phyloP scores from a whole-genome alignment of 2,329 filamentous ascomycete species.

The Chaetomiaceae sp. region DNA sequence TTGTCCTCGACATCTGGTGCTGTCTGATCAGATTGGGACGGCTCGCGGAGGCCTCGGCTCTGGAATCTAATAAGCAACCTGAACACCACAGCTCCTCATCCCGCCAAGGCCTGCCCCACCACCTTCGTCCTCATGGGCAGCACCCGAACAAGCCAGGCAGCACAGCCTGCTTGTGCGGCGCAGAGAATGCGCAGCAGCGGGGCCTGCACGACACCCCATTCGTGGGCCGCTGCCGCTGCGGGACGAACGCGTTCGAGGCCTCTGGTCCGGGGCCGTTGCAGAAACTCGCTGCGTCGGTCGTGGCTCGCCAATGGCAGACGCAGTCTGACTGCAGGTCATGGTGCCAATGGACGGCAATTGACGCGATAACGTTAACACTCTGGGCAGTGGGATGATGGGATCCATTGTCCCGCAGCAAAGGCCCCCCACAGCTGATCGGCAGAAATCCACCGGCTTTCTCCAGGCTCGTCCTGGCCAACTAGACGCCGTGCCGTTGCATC shows the following conservation, averaged over 20 bases:
- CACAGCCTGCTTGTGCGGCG: background rate
- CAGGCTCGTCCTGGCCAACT: background rate
- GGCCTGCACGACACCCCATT: background rate
- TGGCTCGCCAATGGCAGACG: no score
- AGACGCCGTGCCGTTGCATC: background rate
- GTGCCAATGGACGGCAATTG: background rate
- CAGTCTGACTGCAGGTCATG: background rate
- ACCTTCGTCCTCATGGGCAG: no score
- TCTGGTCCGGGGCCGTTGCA: background rate
- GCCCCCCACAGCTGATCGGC: background rate
- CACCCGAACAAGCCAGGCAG: no score
- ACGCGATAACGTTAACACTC: no score
- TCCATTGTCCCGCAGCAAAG: constrained; percentile 11
- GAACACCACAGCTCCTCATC: no score
- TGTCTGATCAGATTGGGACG: no score
- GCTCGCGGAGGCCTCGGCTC: no score
- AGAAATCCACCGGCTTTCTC: background rate
- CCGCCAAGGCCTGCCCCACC: no score
- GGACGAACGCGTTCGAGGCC: background rate
- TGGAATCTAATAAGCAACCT: no score
- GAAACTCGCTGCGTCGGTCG: no score
- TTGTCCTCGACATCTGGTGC: no score
- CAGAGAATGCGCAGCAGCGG: constrained; percentile 1
- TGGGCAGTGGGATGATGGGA: no score
- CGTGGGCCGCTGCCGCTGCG: constrained; percentile 4